phyloP scores from a whole-genome alignment of 75 land plant genomes.

The Sequoiadendron giganteum region DNA sequence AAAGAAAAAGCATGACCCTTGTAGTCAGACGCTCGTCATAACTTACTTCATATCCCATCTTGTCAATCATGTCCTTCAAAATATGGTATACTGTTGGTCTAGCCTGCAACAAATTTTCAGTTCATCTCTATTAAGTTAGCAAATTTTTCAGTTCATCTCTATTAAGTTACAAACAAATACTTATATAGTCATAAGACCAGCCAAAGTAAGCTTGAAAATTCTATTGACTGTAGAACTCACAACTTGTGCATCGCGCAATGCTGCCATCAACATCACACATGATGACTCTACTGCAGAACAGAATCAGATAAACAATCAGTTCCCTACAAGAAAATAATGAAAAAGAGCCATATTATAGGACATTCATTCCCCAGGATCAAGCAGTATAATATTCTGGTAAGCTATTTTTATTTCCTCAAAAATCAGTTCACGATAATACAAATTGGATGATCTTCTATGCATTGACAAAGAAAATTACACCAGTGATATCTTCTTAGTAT shows the following conservation, averaged over 20 bases:
- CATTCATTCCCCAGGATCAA: background rate
- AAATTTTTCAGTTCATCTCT: background rate
- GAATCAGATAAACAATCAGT: background rate
- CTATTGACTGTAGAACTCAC: slow-evolving; percentile 33
- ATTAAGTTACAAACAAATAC: background rate
- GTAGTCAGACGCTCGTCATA: background rate
- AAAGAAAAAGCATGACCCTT: background rate
- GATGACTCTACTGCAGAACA: slow-evolving; percentile 77
- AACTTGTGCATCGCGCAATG: slow-evolving; percentile 81
- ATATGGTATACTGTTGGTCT: slow-evolving; percentile 91
- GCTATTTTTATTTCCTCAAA: background rate
- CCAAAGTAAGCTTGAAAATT: background rate
- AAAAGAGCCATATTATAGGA: background rate
- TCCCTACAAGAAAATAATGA: background rate
- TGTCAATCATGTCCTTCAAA: slow-evolving; percentile 77
- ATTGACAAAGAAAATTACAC: background rate
- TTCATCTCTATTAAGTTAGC: background rate
- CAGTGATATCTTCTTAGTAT: background rate
- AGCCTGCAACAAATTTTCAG: slow-evolving; percentile 43
- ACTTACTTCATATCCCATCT: slow-evolving; percentile 82
- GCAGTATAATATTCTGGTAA: background rate
- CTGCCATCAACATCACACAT: slow-evolving; percentile 83
- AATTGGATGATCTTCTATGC: background rate
- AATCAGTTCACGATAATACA: background rate
- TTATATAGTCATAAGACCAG: background rate